A percentile compares a stretch with the other conserved stretches of the same genome.
phyloP scores from a whole-genome alignment of 495 filamentous ascomycete species.

The Aspergillus heteromorphus region DNA sequence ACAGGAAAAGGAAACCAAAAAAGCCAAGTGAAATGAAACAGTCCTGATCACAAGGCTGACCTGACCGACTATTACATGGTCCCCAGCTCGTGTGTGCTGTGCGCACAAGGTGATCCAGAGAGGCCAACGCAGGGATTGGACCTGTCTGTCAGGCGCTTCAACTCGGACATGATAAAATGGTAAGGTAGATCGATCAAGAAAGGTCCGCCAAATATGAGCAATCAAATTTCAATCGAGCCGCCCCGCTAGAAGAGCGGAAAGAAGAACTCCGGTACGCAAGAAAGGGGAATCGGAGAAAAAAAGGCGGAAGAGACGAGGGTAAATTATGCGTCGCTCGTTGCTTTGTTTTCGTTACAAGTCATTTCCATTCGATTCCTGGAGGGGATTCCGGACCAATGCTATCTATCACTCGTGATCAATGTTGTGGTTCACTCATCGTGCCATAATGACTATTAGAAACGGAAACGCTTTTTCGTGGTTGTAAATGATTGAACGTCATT shows the following conservation, averaged over 20 bases:
- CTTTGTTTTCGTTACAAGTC: conserved; percentile 10
- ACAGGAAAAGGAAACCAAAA: not conserved
- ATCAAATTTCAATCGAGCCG: conserved; percentile 9
- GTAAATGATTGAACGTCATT: too few relatives aligned
- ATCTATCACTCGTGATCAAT: conserved; percentile 18
- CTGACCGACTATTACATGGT: not conserved
- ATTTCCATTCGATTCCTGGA: conserved; percentile 4
- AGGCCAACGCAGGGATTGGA: not conserved
- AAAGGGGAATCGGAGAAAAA: not conserved
- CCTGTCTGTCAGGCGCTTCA: conserved; percentile 3
- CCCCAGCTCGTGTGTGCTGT: not conserved
- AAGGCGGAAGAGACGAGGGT: not conserved
- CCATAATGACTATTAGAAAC: conserved; percentile 6
- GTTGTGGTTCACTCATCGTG: conserved; percentile 18
- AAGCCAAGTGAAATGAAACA: too few relatives aligned
- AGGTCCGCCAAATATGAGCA: conserved; percentile 9
- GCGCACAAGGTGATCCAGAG: not conserved
- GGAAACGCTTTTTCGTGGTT: not conserved
- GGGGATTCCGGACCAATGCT: conserved; percentile 12
- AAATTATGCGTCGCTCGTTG: conserved; percentile 6
- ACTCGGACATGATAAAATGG: conserved; percentile 2
- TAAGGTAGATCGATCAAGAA: conserved; percentile 5
- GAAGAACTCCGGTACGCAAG: not conserved
- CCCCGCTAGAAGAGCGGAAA: conserved; percentile 3
- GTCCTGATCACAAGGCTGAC: not conserved